These are phyloP conservation scores for Colletotrichum scovillei DNA, from an alignment of 2,329 filamentous ascomycete genomes.

Conservation along the genomic window DNA sequence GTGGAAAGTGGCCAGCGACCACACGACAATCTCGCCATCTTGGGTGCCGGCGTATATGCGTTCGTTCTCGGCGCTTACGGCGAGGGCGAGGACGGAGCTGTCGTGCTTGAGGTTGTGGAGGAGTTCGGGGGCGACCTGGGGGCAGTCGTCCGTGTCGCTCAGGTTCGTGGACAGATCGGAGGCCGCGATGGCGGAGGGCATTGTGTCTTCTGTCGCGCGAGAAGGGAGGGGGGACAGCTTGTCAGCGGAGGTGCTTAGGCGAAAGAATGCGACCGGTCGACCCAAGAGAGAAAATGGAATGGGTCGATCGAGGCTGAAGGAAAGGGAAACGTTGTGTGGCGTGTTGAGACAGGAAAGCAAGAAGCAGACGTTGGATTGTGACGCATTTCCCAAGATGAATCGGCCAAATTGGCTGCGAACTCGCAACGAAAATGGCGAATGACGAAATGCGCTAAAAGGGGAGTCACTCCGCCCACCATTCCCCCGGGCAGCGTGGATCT, in stretches of 20 bases:
- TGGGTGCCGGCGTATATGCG: constrained; percentile 94
- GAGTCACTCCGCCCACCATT: neutral
- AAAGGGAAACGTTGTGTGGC: neutral
- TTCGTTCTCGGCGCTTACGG: constrained; percentile 79
- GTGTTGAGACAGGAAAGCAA: neutral
- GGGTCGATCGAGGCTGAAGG: constrained; percentile 2
- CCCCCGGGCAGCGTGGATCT: constrained; percentile 14
- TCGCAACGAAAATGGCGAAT: constrained; percentile 33
- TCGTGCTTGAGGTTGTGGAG: constrained; percentile 81
- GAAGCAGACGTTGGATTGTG: neutral
- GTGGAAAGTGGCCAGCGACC: constrained; percentile 90
- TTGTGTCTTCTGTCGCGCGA: constrained; percentile 31
- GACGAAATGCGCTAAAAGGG: constrained; percentile 35
- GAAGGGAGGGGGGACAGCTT: neutral
- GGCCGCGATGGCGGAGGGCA: constrained; percentile 32
- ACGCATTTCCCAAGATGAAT: constrained; percentile 14
- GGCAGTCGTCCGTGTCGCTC: constrained; percentile 39
- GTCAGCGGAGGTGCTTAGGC: constrained; percentile 6
- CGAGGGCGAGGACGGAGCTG: constrained; percentile 85
- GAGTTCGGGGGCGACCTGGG: constrained; percentile 65
- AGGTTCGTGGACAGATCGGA: constrained; percentile 36
- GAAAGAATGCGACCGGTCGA: neutral
- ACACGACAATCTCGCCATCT: constrained; percentile 91
- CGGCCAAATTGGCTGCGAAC: constrained; percentile 8
- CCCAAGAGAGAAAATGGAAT: neutral